phyloP scores from a whole-genome alignment of 495 filamentous ascomycete species.

The Xylaria sp. region DNA sequence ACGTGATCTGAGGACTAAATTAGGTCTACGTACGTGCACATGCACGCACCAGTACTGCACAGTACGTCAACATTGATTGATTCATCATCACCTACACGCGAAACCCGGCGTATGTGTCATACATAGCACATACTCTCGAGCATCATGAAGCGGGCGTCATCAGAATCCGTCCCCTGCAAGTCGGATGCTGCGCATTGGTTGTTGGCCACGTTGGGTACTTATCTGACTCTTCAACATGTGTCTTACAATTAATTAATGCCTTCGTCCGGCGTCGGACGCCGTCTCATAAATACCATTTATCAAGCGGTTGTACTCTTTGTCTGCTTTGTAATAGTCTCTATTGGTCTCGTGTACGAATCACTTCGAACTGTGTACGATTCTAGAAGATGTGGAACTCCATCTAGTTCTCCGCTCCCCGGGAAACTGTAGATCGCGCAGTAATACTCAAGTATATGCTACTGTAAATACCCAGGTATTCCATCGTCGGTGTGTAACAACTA shows the following conservation, averaged over 20 bases:
- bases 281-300: neutral
- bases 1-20: neutral
- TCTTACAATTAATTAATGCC: neutral
- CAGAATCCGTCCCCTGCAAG: constrained; percentile 12
- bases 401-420: no score
- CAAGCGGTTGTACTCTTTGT: neutral
- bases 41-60: neutral
- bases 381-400: neutral
- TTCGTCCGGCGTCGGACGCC: constrained; percentile 11
- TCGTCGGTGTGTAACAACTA: no score
- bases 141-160: neutral
- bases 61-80: neutral
- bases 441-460: no score
- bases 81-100: constrained; percentile 14
- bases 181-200: neutral
- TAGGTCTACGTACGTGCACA: neutral
- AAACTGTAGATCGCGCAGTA: no score
- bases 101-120: constrained; percentile 8
- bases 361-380: neutral
- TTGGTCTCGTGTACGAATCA: neutral
- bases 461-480: no score
- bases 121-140: neutral
- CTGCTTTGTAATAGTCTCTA: constrained; percentile 10
- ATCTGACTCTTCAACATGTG: neutral
- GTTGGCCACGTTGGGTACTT: neutral